Conservation (phyloP, 1,284 basidiomycete genomes). For the Agroathelia rolfsii region DNA sequence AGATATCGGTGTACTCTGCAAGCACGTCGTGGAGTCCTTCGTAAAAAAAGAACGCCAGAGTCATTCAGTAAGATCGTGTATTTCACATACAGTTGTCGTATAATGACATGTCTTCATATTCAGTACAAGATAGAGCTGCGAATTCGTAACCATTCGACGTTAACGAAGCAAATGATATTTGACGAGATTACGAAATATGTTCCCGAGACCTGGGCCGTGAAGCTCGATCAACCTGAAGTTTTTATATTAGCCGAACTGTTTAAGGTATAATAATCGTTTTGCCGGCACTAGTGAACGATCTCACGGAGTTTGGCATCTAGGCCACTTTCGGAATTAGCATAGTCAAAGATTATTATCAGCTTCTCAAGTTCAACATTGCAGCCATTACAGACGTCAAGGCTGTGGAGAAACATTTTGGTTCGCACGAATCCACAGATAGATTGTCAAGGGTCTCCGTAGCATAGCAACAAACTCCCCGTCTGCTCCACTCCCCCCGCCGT, state of each 20-base stretch:
- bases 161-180: constrained; percentile 48
- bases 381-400: constrained; percentile 41
- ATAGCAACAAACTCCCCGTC: too few species aligned
- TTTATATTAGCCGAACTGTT: constrained; percentile 74
- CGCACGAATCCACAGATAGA: too few species aligned
- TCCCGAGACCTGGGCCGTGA: constrained; percentile 53
- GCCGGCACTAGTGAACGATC: constrained; percentile 2
- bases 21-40: constrained; percentile 39
- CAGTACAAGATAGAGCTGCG: constrained; percentile 76
- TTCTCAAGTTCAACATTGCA: constrained; percentile 68
- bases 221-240: constrained; percentile 54
- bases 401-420: constrained; percentile 14
- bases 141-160: constrained; percentile 61
- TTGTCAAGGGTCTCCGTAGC: too few species aligned
- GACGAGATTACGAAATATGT: constrained; percentile 60
- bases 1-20: constrained; percentile 56
- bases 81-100: neutral
- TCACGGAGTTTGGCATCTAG: constrained; percentile 49
- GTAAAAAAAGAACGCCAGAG: constrained; percentile 32
- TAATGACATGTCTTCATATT: neutral
- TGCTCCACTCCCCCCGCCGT: too few species aligned
- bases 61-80: constrained; percentile 32
- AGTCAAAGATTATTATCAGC: constrained; percentile 57
- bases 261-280: constrained; percentile 40
- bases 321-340: constrained; percentile 64